Evolutionary conservation across 78 protist genomes (phyloP).

Genomic region (Ministeria vibrans): DNA sequence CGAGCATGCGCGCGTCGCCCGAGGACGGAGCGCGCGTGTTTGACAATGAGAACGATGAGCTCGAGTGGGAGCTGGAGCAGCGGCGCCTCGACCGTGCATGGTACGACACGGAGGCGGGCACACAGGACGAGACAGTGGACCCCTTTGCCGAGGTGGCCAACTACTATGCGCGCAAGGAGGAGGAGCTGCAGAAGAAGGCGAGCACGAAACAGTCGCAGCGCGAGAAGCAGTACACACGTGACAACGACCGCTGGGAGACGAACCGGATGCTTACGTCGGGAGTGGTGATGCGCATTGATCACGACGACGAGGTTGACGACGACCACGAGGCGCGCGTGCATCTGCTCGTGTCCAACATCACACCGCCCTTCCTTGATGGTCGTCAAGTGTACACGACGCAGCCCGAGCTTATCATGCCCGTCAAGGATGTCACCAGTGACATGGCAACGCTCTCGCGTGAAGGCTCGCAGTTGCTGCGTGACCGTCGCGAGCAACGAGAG

Average conservation of each 20-base stretch:
- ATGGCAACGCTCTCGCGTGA: constrained; percentile 71
- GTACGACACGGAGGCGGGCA: constrained; percentile 18
- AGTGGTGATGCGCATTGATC: constrained; percentile 38
- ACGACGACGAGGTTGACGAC: constrained; percentile 49
- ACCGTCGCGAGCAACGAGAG: constrained; percentile 16
- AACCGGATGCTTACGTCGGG: constrained; percentile 61
- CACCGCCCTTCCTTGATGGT: constrained; percentile 93
- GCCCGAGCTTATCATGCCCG: constrained; percentile 65
- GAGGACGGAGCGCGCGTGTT: background rate
- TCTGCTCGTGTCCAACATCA: constrained; percentile 65
- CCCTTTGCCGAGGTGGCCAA: constrained; percentile 7
- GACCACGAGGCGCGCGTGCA: constrained; percentile 50
- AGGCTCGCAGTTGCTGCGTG: constrained; percentile 49
- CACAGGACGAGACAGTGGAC: background rate
- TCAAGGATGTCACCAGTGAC: constrained; percentile 86
- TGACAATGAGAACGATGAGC: constrained; percentile 1
- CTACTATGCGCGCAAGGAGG: background rate
- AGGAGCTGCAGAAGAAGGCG: background rate
- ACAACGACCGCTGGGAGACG: constrained; percentile 65
- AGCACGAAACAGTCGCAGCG: background rate
- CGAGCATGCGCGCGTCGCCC: background rate
- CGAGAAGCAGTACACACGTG: constrained; percentile 30
- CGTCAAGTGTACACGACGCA: constrained; percentile 45
- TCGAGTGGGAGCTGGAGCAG: constrained; percentile 22
- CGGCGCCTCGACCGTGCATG: constrained; percentile 22